These are phyloP conservation scores for Fusarium protoensiforme DNA, from an alignment of 2,329 filamentous ascomycete species.

Conservation along the genomic window DNA sequence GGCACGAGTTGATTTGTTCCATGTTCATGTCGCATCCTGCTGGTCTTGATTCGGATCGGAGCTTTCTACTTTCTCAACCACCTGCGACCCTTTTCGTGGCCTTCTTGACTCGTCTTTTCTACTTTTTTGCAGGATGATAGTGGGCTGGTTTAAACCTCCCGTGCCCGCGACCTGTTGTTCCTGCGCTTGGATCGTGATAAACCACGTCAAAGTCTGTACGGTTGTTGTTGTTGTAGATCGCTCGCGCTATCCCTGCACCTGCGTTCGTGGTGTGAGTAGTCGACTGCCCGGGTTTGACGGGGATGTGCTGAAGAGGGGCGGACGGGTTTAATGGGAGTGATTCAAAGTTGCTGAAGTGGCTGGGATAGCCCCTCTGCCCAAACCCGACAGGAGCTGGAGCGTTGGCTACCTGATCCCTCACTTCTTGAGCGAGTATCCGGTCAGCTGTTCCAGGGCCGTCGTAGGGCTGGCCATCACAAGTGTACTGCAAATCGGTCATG, in stretches of 20 bases:
- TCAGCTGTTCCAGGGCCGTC: too few relatives aligned
- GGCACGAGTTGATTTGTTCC: too few relatives aligned
- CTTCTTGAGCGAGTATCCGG: not conserved
- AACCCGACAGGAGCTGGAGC: not conserved
- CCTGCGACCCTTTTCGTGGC: too few relatives aligned
- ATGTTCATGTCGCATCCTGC: too few relatives aligned
- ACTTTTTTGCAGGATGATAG: too few relatives aligned
- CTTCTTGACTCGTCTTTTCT: too few relatives aligned
- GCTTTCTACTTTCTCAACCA: too few relatives aligned
- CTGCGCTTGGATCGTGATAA: not conserved
- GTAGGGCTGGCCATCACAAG: too few relatives aligned
- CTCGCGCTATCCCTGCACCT: not conserved
- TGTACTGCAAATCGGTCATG: too few relatives aligned
- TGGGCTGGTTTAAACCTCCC: too few relatives aligned
- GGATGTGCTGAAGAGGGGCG: not conserved
- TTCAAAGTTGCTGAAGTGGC: accelerated
- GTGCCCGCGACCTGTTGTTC: too few relatives aligned
- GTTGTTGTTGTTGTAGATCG: not conserved
- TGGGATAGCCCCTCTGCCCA: not conserved
- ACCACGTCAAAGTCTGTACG: not conserved
- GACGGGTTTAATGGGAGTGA: not conserved
- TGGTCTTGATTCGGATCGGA: too few relatives aligned
- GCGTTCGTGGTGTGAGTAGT: not conserved
- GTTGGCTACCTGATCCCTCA: not conserved
- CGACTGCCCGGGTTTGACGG: not conserved